These are phyloP conservation scores for Antrodiella citrinella DNA, from an alignment of 768 basidiomycete species.

Conservation along the genomic window DNA sequence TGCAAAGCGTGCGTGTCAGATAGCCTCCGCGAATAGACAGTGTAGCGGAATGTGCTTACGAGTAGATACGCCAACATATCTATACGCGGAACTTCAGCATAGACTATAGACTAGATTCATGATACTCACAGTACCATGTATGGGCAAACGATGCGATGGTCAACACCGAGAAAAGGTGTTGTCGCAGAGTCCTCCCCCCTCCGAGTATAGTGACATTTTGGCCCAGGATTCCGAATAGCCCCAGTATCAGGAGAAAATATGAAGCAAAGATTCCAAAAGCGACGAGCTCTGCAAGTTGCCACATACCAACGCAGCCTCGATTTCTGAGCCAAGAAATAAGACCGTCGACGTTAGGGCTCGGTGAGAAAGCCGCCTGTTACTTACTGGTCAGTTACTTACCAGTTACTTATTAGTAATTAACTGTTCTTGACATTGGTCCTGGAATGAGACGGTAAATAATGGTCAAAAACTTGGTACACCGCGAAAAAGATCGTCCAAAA, in stretches of 20 bases:
- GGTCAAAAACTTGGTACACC: too few species aligned
- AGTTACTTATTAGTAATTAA: too few species aligned
- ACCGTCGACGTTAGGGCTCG: too few species aligned
- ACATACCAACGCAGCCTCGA: too few species aligned
- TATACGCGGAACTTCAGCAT: constrained; percentile 9
- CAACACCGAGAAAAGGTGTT: constrained; percentile 24
- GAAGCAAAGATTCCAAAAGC: not conserved
- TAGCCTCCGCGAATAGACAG: not conserved
- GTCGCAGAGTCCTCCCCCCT: not conserved
- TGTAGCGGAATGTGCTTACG: constrained; percentile 19
- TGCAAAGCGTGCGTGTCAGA: constrained; percentile 12
- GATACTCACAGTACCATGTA: constrained; percentile 44
- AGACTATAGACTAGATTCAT: not conserved
- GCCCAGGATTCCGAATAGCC: not conserved
- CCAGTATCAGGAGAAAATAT: not conserved
- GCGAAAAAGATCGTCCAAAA: too few species aligned
- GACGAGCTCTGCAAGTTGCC: too few species aligned
- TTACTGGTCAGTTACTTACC: too few species aligned
- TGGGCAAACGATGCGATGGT: constrained; percentile 29
- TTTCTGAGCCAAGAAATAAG: too few species aligned
- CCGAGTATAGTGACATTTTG: not conserved
- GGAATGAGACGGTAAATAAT: too few species aligned
- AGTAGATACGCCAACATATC: constrained; percentile 41
- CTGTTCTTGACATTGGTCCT: too few species aligned
- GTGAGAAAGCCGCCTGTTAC: too few species aligned